Conservation (phyloP, 202 grass and related monocot species). For the Schoenoplectus tabernaemontani region DNA sequence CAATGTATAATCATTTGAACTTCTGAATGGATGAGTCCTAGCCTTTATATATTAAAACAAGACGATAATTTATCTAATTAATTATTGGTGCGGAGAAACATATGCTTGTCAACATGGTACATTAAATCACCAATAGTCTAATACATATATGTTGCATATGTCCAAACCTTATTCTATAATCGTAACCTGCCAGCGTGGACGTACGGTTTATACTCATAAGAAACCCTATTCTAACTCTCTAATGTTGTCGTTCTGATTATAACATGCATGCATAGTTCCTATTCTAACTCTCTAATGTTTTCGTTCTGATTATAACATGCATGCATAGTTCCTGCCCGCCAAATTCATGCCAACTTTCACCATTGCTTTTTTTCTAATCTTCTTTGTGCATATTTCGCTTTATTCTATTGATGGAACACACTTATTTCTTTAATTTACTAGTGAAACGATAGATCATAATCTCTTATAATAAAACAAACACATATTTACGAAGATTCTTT, state of each 20-base stretch:
- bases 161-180: too few species aligned
- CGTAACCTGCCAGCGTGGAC: too few species aligned
- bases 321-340: not conserved
- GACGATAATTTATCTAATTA: not conserved
- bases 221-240: too few species aligned
- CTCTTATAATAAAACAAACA: too few species aligned
- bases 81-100: not conserved
- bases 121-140: not conserved
- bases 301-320: too few species aligned
- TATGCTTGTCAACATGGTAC: not conserved
- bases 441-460: not conserved
- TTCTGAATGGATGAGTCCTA: not conserved
- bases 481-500: too few species aligned
- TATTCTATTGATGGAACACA: not conserved
- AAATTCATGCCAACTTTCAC: not conserved
- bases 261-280: too few species aligned
- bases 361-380: not conserved
- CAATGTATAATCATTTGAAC: not conserved
- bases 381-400: not conserved
- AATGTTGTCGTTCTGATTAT: too few species aligned
- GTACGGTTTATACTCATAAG: too few species aligned
- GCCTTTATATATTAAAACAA: not conserved
- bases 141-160: not conserved
- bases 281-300: too few species aligned
- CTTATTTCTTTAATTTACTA: not conserved